These are phyloP conservation scores for Gossypium laxum DNA, from an alignment of 441 rosid species.

Conservation along the genomic window DNA sequence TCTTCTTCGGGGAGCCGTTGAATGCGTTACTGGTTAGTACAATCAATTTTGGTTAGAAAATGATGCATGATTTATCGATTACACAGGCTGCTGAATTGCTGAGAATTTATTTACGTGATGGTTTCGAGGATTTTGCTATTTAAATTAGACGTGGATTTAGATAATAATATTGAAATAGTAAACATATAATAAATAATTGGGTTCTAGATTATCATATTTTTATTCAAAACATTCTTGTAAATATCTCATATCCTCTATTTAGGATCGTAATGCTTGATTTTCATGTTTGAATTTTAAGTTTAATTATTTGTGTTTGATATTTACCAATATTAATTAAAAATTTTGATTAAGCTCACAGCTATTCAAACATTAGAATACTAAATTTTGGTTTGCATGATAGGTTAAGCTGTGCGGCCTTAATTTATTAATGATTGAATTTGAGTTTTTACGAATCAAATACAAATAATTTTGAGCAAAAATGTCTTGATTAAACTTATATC, in stretches of 20 bases:
- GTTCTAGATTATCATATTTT: neutral
- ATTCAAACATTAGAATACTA: neutral
- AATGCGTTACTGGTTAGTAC: neutral
- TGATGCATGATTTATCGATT: neutral
- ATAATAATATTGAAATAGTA: neutral
- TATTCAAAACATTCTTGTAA: neutral
- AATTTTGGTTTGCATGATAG: neutral
- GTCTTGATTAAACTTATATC: neutral
- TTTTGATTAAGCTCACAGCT: neutral
- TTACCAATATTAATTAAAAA: neutral
- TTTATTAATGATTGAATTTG: neutral
- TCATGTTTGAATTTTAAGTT: neutral
- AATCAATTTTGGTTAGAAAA: neutral
- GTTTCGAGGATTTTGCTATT: neutral
- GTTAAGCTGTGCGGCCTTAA: neutral
- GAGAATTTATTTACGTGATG: neutral
- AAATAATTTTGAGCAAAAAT: neutral
- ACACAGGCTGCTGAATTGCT: constrained; percentile 1
- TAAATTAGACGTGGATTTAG: neutral
- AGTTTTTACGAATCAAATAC: neutral
- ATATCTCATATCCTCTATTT: neutral
- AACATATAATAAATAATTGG: neutral
- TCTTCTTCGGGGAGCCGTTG: neutral
- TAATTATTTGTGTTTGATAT: neutral
- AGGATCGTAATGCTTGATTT: neutral